These are phyloP conservation scores for Coix lacrymajobi DNA, from an alignment of 176 grass and related monocot genomes.

Conservation along the genomic window DNA sequence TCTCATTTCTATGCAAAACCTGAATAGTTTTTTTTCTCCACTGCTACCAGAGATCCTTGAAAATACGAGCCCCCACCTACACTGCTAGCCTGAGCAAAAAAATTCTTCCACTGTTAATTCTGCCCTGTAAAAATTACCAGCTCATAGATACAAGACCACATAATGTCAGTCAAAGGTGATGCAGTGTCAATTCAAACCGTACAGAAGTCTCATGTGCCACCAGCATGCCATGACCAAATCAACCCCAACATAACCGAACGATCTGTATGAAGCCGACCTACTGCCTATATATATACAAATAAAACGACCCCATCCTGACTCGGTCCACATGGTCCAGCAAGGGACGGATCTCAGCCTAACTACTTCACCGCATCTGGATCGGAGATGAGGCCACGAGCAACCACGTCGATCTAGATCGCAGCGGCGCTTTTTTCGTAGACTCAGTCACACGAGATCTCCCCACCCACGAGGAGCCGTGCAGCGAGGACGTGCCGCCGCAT, in stretches of 20 bases:
- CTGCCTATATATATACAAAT: neutral
- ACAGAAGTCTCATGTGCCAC: neutral
- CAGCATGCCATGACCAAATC: neutral
- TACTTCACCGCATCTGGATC: constrained; percentile 3
- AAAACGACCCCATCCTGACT: neutral
- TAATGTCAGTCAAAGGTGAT: neutral
- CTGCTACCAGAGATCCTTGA: neutral
- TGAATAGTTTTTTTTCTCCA: neutral
- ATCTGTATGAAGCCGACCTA: neutral
- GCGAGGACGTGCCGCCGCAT: constrained; percentile 16
- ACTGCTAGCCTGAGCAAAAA: neutral
- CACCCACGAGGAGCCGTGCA: neutral
- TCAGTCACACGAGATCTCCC: neutral
- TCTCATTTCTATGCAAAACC: neutral
- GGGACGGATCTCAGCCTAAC: neutral
- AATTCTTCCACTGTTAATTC: neutral
- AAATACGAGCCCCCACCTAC: neutral
- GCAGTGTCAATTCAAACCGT: neutral
- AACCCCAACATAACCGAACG: neutral
- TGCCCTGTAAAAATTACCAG: neutral
- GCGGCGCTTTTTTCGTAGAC: neutral
- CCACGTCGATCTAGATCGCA: constrained; percentile 13
- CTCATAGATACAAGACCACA: neutral
- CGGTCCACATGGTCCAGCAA: neutral
- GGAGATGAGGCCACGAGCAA: neutral